These are phyloP conservation scores for Zygoascus flipseniorum DNA, from an alignment of 805 yeast species.

Conservation along the genomic window DNA sequence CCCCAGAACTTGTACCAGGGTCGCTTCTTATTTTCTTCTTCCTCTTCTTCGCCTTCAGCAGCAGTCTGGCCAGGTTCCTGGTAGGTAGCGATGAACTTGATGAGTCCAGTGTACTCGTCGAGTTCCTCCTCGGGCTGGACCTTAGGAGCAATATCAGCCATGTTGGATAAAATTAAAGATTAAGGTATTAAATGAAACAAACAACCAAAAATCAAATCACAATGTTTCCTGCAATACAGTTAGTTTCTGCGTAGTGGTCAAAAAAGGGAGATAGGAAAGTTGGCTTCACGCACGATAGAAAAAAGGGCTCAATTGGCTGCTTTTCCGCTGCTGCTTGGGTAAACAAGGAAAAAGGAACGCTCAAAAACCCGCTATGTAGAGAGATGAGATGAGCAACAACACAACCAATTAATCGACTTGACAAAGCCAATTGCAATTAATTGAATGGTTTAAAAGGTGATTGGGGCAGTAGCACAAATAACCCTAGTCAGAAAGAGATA, in stretches of 20 bases:
- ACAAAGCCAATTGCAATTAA: too few relatives aligned
- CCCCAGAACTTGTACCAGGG: slow-evolving; percentile 50
- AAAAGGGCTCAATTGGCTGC: not conserved
- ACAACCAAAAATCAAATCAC: not conserved
- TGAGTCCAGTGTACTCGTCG: slow-evolving; percentile 30
- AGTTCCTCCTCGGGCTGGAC: slow-evolving; percentile 38
- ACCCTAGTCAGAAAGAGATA: too few relatives aligned
- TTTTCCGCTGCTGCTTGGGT: not conserved
- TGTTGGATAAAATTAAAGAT: not conserved
- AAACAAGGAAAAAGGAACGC: not conserved
- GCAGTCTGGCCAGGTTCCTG: slow-evolving; percentile 36
- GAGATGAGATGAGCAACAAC: not conserved
- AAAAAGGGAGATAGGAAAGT: not conserved
- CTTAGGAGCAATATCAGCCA: slow-evolving; percentile 22
- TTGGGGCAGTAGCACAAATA: too few relatives aligned
- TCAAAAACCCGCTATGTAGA: not conserved
- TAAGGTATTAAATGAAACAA: slow-evolving; percentile 1
- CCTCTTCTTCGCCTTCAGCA: slow-evolving; percentile 43
- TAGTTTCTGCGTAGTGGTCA: not conserved
- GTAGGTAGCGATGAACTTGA: slow-evolving; percentile 29
- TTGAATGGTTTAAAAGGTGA: too few relatives aligned
- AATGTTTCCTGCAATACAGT: not conserved
- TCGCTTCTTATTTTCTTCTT: slow-evolving; percentile 52
- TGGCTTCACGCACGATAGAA: not conserved
- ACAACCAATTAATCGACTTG: not conserved